Evolutionary conservation across 2,329 filamentous ascomycete genomes (phyloP).

Genomic region (Endoconidiophora laricicola): DNA sequence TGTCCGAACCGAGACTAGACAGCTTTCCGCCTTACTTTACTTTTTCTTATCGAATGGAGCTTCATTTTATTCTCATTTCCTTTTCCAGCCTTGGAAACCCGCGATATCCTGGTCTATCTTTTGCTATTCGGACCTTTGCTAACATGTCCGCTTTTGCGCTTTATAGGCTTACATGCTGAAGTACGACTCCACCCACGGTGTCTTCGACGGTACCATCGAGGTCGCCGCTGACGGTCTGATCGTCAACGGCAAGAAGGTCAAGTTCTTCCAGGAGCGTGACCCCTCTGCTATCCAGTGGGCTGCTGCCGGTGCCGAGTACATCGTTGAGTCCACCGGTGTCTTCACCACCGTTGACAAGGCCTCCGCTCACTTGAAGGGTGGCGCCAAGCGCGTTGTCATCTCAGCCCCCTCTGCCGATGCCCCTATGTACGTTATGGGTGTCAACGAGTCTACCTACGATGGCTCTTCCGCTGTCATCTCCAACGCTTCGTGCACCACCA

Average conservation of each 20-base stretch:
- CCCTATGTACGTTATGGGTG: constrained; percentile 99
- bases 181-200: constrained; percentile 94
- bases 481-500: constrained; percentile 99
- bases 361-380: constrained; percentile 80
- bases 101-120: too few species aligned
- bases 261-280: constrained; percentile 17
- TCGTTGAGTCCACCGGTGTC: constrained; percentile 49
- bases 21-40: constrained; percentile 6
- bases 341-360: constrained; percentile 99
- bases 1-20: constrained; percentile 3
- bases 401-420: constrained; percentile 86
- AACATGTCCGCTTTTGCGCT: constrained; percentile 5
- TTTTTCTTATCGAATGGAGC: constrained; percentile 1
- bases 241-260: constrained; percentile 76
- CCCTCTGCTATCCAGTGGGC: constrained; percentile 80
- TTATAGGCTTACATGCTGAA: constrained; percentile 94
- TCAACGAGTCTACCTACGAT: constrained; percentile 92
- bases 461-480: constrained; percentile 84
- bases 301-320: constrained; percentile 61
- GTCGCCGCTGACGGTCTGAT: constrained; percentile 54
- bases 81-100: background rate
- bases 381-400: constrained; percentile 96
- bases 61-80: background rate
- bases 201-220: constrained; percentile 84
- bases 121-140: background rate